Base-by-base conservation (phyloP, 164 flowering plant species). In the Cinnamomum chago region DNA sequence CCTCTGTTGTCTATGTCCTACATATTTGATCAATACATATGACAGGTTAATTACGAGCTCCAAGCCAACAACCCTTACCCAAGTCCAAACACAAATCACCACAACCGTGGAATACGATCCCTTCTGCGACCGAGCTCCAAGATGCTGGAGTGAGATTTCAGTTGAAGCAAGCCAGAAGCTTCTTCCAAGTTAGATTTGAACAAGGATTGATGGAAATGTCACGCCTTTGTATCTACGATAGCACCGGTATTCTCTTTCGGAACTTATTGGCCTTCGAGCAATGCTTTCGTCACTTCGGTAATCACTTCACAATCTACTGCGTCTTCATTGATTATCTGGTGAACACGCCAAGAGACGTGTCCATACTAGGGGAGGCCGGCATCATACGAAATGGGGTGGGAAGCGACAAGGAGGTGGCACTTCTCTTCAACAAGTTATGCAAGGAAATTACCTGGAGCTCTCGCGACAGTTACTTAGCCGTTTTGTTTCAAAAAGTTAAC, bases 241-340 rank as follows among this genome's bases (percentile, higher is more conserved):
- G 27, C 1, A 94, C 97, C 0, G 84, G 78, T 70, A 89, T 95
- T 0, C 82, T 92, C 2, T 92, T 94, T 81, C 90, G 88, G 67
- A 92, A 94, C 75, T 85, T 92, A 13, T 90, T 93, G 1, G 92
- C 97, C 0, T 88, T 86, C 12, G 98, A 93, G 79, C 95, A 92
- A 71, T 89, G 92, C 65, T 93, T 88, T 70, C 78, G 87, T 23
- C 88, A 89, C 65, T 86, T 91, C 79, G 77, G 84, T 75, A 90
- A 86, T 62, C 84, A 84, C 65, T 79, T 83, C 40, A 81, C 92
- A 0, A 75, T 84, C 0, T 88, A 82, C 71, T 68, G 84, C 0
- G 79, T 79, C 62, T 81, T 88, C 78, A 88, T 88, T 86, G 86
- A 88, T 75, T 79, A 79, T 74, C 77, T 88, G 50, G 83, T 87